These are phyloP conservation scores for Isatis tinctoria DNA, from an alignment of 345 rosid genomes.

Conservation along the genomic window DNA sequence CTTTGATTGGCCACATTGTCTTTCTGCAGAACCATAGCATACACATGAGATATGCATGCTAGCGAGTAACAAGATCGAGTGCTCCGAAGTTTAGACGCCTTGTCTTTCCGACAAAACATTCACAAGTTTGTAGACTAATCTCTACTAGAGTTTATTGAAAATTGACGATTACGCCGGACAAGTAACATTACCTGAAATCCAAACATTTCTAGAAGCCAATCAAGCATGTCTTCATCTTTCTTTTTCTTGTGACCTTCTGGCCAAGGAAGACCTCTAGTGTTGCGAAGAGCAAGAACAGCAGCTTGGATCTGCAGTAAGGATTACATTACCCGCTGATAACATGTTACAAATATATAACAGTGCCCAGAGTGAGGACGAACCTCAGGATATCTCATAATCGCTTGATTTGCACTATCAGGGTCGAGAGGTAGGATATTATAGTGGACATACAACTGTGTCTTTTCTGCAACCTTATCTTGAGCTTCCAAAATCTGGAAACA, in stretches of 20 bases:
- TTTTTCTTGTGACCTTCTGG: constrained; percentile 77
- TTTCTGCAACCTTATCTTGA: constrained; percentile 89
- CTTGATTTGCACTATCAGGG: constrained; percentile 97
- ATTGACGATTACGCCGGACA: not conserved
- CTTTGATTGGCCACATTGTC: constrained; percentile 98
- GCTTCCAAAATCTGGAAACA: constrained; percentile 85
- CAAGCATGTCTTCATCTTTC: constrained; percentile 88
- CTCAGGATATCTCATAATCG: constrained; percentile 98
- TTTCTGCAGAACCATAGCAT: constrained; percentile 52
- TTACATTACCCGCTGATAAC: not conserved
- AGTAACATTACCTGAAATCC: constrained; percentile 81
- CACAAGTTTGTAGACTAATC: not conserved
- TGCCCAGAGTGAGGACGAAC: constrained; percentile 30
- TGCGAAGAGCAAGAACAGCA: constrained; percentile 86
- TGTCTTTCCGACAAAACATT: not conserved
- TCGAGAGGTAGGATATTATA: constrained; percentile 98
- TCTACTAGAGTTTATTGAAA: not conserved
- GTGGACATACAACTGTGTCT: constrained; percentile 85
- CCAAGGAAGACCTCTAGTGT: constrained; percentile 99
- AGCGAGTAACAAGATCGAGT: not conserved
- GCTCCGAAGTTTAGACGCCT: constrained; percentile 1
- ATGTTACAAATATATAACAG: not conserved
- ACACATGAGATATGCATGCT: not conserved
- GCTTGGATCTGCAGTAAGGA: constrained; percentile 72
- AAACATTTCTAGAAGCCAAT: constrained; percentile 98